These are phyloP conservation scores for Crepidotus sp. DNA, from an alignment of 1,284 basidiomycete species.

Conservation along the genomic window DNA sequence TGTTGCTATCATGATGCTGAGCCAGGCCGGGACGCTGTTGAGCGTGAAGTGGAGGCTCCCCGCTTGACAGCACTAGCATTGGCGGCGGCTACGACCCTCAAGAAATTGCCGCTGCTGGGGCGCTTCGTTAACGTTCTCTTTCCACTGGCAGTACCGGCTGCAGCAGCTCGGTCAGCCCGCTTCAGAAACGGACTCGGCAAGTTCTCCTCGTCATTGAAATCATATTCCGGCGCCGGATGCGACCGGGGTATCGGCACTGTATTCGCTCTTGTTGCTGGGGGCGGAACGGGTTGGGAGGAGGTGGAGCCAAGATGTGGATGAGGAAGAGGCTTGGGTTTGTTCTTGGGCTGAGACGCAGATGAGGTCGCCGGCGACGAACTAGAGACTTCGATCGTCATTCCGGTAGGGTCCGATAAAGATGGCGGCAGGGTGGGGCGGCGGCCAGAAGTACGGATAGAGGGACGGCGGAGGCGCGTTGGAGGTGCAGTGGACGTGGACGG, in stretches of 20 bases:
- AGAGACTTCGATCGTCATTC: slow-evolving; percentile 13
- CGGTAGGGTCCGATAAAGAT: slow-evolving; percentile 20
- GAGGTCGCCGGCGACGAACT: slow-evolving; percentile 19
- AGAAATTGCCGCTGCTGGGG: slow-evolving; percentile 41
- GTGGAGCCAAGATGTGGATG: slow-evolving; percentile 27
- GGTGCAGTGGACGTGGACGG: slow-evolving; percentile 22
- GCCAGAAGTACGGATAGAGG: slow-evolving; percentile 32
- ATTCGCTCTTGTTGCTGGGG: slow-evolving; percentile 17
- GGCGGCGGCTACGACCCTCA: slow-evolving; percentile 56
- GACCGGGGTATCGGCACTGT: slow-evolving; percentile 18
- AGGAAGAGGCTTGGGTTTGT: slow-evolving; percentile 28
- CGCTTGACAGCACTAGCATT: slow-evolving; percentile 32
- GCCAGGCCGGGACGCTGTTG: slow-evolving; percentile 10
- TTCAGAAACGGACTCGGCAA: slow-evolving; percentile 78
- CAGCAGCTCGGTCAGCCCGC: slow-evolving; percentile 36
- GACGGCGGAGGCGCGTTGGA: slow-evolving; percentile 34
- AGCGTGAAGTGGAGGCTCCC: slow-evolving; percentile 11
- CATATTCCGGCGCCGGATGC: slow-evolving; percentile 38
- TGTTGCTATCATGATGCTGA: slow-evolving; percentile 12
- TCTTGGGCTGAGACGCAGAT: slow-evolving; percentile 12
- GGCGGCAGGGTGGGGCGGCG: slow-evolving; percentile 19
- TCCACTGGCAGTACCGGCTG: slow-evolving; percentile 18
- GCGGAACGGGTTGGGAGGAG: slow-evolving; percentile 22
- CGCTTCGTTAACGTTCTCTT: slow-evolving; percentile 28
- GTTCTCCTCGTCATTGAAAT: slow-evolving; percentile 72